Conservation (phyloP, 345 rosid species). For the Erucastrum elatum region DNA sequence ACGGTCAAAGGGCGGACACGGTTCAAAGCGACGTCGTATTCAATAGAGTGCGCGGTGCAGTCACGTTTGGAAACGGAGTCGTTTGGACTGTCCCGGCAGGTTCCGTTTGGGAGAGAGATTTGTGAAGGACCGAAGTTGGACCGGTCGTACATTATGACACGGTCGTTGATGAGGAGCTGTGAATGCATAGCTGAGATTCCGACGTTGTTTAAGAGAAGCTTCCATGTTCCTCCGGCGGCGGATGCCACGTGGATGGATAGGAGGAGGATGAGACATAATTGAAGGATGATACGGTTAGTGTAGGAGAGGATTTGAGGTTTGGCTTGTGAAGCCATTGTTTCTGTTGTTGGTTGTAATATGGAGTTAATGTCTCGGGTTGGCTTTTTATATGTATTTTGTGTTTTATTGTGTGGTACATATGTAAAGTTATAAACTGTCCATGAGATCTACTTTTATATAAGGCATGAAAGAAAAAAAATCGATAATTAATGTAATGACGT, state of each 20-base stretch:
- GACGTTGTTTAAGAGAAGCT: slow-evolving; percentile 53
- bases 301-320: slow-evolving; percentile 27
- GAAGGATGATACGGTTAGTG: slow-evolving; percentile 10
- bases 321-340: slow-evolving; percentile 27
- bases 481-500: not conserved
- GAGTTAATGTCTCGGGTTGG: slow-evolving; percentile 28
- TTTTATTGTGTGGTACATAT: slow-evolving; percentile 10
- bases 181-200: slow-evolving; percentile 91
- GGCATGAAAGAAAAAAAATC: not conserved
- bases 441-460: slow-evolving; percentile 17
- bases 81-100: slow-evolving; percentile 53
- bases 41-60: slow-evolving; percentile 78
- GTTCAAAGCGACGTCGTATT: slow-evolving; percentile 45
- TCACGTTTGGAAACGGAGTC: slow-evolving; percentile 24
- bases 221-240: slow-evolving; percentile 66
- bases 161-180: slow-evolving; percentile 82
- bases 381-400: not conserved
- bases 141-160: slow-evolving; percentile 74
- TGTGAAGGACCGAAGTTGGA: slow-evolving; percentile 80
- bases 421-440: not conserved
- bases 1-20: slow-evolving; percentile 46
- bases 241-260: slow-evolving; percentile 20
- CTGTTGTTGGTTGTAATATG: slow-evolving; percentile 19
- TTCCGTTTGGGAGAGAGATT: slow-evolving; percentile 56
- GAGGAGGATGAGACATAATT: slow-evolving; percentile 20